A percentile compares a stretch with the other conserved stretches of the same genome.
These are phyloP conservation scores for Candida vartiovaarae DNA, from an alignment of 805 yeast species.

Conservation along the genomic window DNA sequence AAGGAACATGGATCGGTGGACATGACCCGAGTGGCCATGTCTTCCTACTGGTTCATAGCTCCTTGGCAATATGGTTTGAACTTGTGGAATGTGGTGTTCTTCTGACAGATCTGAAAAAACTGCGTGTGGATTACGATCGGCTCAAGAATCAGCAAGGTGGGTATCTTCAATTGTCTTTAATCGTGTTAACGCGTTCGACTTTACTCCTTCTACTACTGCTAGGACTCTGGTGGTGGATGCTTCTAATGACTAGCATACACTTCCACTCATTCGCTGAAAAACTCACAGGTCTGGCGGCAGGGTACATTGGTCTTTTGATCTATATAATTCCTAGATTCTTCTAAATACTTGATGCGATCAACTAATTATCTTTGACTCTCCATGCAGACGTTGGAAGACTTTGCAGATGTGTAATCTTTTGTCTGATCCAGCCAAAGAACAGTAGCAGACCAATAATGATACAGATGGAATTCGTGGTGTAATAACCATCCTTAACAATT, in stretches of 20 bases:
- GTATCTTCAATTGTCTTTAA: background rate
- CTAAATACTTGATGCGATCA: background rate
- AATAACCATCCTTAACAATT: constrained; percentile 73
- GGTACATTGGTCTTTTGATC: constrained; percentile 34
- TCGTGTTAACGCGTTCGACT: constrained; percentile 13
- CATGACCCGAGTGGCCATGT: constrained; percentile 97
- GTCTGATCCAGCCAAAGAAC: constrained; percentile 59
- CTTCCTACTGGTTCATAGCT: constrained; percentile 64
- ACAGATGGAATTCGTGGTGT: constrained; percentile 67
- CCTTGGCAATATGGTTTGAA: constrained; percentile 63
- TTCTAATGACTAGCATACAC: constrained; percentile 73
- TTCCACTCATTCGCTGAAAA: constrained; percentile 82
- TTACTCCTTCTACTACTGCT: constrained; percentile 28
- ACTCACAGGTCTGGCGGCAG: constrained; percentile 59
- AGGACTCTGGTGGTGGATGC: constrained; percentile 77
- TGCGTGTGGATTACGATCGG: constrained; percentile 2
- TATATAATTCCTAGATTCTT: constrained; percentile 34
- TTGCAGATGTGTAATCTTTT: constrained; percentile 59
- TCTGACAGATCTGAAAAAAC: constrained; percentile 21
- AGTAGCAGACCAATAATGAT: constrained; percentile 56
- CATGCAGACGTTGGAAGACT: constrained; percentile 67
- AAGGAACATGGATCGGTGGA: constrained; percentile 75
- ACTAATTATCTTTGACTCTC: constrained; percentile 37
- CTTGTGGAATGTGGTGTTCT: constrained; percentile 34
- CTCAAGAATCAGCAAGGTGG: background rate